Conservation (phyloP, 495 filamentous ascomycete species). For the Durotheca rogersii region DNA sequence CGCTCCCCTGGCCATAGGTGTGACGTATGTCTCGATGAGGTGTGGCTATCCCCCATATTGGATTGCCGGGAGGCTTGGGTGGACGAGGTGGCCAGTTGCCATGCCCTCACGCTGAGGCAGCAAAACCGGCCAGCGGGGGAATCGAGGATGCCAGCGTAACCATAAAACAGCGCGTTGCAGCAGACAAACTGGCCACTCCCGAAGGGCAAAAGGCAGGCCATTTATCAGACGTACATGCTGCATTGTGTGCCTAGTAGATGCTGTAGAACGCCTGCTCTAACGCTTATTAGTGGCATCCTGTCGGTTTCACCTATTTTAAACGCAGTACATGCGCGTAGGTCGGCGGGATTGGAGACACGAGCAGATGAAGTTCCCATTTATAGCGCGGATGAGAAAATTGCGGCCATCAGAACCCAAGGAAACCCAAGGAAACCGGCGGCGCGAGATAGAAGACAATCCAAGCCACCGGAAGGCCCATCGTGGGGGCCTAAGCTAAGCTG, state of each 20-base stretch:
- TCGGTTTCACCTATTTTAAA: constrained; percentile 13
- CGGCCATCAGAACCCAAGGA: constrained; percentile 1
- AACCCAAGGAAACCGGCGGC: constrained; percentile 1
- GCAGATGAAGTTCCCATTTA: background rate
- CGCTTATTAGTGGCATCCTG: background rate
- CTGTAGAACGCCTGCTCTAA: constrained; percentile 4
- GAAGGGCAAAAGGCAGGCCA: constrained; percentile 15
- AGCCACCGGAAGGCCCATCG: background rate
- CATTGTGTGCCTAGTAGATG: too few relatives aligned
- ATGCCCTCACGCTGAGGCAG: background rate
- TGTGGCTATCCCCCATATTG: too few relatives aligned
- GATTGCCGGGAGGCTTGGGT: too few relatives aligned
- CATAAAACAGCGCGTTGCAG: too few relatives aligned
- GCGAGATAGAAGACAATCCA: background rate
- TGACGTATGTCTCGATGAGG: too few relatives aligned
- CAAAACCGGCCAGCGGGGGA: background rate
- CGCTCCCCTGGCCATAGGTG: too few relatives aligned
- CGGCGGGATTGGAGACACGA: too few relatives aligned
- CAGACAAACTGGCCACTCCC: background rate
- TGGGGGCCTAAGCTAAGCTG: too few relatives aligned
- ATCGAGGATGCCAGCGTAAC: too few relatives aligned
- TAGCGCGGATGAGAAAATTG: background rate
- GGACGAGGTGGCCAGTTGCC: too few relatives aligned
- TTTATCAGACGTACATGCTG: constrained; percentile 13
- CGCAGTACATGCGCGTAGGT: too few relatives aligned